A percentile compares a stretch with the other conserved stretches of the same genome.
These are phyloP conservation scores for Anthracocystis walkeri DNA, from an alignment of 1,284 basidiomycete species.

Conservation along the genomic window DNA sequence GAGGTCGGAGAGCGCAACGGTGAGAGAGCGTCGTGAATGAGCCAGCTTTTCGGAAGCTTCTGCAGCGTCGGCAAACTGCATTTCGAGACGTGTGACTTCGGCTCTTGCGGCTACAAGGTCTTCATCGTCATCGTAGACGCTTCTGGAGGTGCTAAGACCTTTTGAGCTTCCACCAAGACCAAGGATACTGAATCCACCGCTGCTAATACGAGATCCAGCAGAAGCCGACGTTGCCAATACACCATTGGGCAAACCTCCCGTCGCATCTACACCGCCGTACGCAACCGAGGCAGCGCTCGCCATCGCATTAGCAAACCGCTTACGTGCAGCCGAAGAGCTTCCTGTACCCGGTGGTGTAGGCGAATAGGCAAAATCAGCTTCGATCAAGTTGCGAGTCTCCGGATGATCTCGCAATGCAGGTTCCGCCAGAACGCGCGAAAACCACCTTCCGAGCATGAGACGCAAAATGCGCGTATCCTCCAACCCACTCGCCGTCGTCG, in stretches of 20 bases:
- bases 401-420: conserved; percentile 50
- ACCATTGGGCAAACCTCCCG: conserved; percentile 53
- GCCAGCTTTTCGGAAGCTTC: conserved; percentile 51
- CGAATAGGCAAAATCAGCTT: conserved; percentile 63
- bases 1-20: conserved; percentile 26
- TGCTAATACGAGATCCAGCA: conserved; percentile 25
- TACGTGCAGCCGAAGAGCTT: conserved; percentile 51
- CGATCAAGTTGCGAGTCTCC: conserved; percentile 62
- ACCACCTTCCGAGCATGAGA: conserved; percentile 56
- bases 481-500: conserved; percentile 43
- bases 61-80: conserved; percentile 61
- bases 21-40: conserved; percentile 41
- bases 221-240: conserved; percentile 55
- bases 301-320: conserved; percentile 55
- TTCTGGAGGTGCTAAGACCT: conserved; percentile 50
- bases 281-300: conserved; percentile 50
- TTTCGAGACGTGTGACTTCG: conserved; percentile 62
- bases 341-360: conserved; percentile 51
- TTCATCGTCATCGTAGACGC: conserved; percentile 60
- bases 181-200: conserved; percentile 45
- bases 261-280: conserved; percentile 45
- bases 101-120: conserved; percentile 58
- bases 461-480: conserved; percentile 58
- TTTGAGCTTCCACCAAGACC: conserved; percentile 44
- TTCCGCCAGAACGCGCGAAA: conserved; percentile 52